Evolutionary conservation across 768 basidiomycete species (phyloP), one percentile per base, ranked within the genome.

Genomic region (Naganishia randhawae): DNA sequence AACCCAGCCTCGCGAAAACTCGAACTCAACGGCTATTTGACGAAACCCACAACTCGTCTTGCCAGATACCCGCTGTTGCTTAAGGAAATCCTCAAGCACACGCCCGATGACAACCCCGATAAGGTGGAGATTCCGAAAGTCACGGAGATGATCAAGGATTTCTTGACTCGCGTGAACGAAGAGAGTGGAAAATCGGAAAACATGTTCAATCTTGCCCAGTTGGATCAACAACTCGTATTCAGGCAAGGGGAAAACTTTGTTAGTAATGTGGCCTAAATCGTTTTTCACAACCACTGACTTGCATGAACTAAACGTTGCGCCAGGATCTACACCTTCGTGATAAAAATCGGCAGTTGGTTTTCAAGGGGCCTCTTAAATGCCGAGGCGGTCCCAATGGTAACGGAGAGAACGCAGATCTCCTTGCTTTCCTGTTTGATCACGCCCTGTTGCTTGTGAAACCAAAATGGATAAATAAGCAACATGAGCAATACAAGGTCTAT

Each of bases 161-260:
- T 97, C 81, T 83, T 99, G 70, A 85, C 79, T 55, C 88, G 88
- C 70, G 94, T 98, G 74, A 98, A 98, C 77, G 82, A 87, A 25
- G 95, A 97, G 81, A 92, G 90, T 8, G 96, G 96, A 22, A 93
- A 89, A 82, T 87, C 92, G 48, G 96, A 98, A 82, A 98, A 97
- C 76, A 84, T 93, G 68, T 97, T 98, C 83, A 96, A 96, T 78
- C 83, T 99, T 64, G 82, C 91, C 63, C 95, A 99, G 80, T 84
- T 99, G 41, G 92, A 96, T 74, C 88, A 89, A 76, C 93, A 97
- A 81, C 82, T 99, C 45, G 82, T 89, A 41, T 97, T 93, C 81
- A 86, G 89, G 68, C 91, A 88, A 8, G 91, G 91, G 55, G 95
- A 98, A 76, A 84, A 88, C 80, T 90, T 94, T 78, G 92, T 93